phyloP scores from a whole-genome alignment of 495 filamentous ascomycete genomes.

The Aspergillus carlsbadensis region DNA sequence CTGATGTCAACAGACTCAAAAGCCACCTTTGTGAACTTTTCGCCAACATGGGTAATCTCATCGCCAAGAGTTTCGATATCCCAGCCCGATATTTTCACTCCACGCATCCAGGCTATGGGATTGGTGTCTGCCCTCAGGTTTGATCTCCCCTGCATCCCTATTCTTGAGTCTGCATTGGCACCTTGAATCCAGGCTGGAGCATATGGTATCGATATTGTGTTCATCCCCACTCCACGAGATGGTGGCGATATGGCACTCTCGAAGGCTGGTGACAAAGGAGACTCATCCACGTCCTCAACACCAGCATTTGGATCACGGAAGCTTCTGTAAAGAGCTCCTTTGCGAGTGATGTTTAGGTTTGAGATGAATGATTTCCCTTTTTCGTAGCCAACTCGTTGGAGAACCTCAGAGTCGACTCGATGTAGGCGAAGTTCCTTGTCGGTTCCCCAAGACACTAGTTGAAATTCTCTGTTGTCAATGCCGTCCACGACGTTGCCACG shows the following conservation, averaged over 20 bases:
- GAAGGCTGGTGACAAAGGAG: slow-evolving; percentile 30
- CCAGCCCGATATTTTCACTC: slow-evolving; percentile 80
- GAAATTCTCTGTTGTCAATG: slow-evolving; percentile 88
- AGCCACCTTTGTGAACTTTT: slow-evolving; percentile 77
- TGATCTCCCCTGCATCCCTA: slow-evolving; percentile 65
- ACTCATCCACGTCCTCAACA: slow-evolving; percentile 35
- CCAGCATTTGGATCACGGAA: slow-evolving; percentile 62
- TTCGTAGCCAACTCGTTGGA: slow-evolving; percentile 73
- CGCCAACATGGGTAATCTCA: slow-evolving; percentile 81
- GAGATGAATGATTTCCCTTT: slow-evolving; percentile 64
- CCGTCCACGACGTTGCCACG: slow-evolving; percentile 69
- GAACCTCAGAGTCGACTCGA: slow-evolving; percentile 60
- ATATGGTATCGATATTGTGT: slow-evolving; percentile 49
- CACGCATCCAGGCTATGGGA: slow-evolving; percentile 90
- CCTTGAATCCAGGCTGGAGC: slow-evolving; percentile 41
- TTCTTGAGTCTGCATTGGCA: slow-evolving; percentile 48
- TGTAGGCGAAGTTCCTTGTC: slow-evolving; percentile 83
- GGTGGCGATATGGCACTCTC: slow-evolving; percentile 23
- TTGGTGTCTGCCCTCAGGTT: slow-evolving; percentile 60
- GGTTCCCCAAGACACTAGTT: slow-evolving; percentile 89
- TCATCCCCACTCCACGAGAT: slow-evolving; percentile 44
- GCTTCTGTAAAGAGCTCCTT: slow-evolving; percentile 81
- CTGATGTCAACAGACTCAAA: slow-evolving; percentile 87
- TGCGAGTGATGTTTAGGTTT: slow-evolving; percentile 72
- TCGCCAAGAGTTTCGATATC: slow-evolving; percentile 80